These are phyloP conservation scores for Sporobolomyces roseus DNA, from an alignment of 768 basidiomycete genomes.

Conservation along the genomic window DNA sequence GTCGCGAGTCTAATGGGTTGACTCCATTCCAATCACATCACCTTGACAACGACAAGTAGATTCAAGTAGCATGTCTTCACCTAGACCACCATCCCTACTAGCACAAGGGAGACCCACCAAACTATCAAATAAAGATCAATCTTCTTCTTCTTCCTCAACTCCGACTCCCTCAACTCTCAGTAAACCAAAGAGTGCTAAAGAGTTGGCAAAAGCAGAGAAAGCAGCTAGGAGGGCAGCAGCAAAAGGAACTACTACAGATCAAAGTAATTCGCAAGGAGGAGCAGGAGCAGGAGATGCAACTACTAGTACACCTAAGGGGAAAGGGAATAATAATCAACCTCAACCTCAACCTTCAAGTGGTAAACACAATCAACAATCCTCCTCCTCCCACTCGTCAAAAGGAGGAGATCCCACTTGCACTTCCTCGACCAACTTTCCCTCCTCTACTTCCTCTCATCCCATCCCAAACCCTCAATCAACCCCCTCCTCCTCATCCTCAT, in stretches of 20 bases:
- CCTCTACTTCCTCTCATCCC: no score
- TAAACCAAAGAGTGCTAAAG: conserved; percentile 29
- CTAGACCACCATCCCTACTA: conserved; percentile 11
- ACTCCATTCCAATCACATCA: no score
- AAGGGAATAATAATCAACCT: not conserved
- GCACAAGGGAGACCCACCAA: conserved; percentile 7
- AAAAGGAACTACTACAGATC: no score
- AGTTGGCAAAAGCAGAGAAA: conserved; percentile 17
- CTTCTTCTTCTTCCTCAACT: not conserved
- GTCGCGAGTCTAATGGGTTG: no score
- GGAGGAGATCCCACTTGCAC: not conserved
- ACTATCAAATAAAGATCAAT: not conserved
- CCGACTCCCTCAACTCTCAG: no score
- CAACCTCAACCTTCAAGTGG: not conserved
- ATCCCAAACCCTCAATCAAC: not conserved
- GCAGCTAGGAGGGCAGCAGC: conserved; percentile 23
- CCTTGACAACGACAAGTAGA: no score
- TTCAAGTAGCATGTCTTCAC: conserved; percentile 12
- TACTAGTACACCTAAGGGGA: not conserved
- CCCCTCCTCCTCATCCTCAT: not conserved
- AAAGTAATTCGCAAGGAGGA: no score
- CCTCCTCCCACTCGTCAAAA: not conserved
- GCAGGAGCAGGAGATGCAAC: not conserved
- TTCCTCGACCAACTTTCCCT: not conserved
- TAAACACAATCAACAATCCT: no score